Conservation (phyloP, 768 basidiomycete genomes). For the Fomitopsis pulvina region DNA sequence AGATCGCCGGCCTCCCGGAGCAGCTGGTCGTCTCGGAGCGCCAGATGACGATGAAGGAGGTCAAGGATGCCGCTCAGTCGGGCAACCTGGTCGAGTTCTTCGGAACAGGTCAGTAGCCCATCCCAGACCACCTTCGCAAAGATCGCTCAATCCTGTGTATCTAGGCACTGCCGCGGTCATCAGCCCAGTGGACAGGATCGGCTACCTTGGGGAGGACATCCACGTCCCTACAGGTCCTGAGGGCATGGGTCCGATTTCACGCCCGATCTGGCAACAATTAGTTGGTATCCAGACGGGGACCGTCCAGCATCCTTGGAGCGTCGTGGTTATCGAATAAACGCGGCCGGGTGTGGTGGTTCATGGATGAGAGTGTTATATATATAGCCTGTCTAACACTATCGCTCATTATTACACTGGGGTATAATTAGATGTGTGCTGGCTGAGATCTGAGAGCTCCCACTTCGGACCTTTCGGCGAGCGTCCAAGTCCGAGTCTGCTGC, state of each 20-base stretch:
- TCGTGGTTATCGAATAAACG: conserved; percentile 33
- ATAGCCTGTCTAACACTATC: neutral
- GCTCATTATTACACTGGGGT: neutral
- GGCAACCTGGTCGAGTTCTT: conserved; percentile 46
- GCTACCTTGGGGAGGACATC: conserved; percentile 50
- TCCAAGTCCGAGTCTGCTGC: no score
- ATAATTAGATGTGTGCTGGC: neutral
- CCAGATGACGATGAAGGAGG: conserved; percentile 69
- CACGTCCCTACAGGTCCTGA: conserved; percentile 50
- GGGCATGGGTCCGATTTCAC: conserved; percentile 69
- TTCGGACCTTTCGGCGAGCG: no score
- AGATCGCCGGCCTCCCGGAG: conserved; percentile 44
- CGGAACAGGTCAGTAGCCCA: conserved; percentile 29
- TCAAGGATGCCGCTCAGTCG: conserved; percentile 39
- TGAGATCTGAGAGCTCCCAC: no score
- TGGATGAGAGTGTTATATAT: neutral
- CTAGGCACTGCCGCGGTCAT: conserved; percentile 49
- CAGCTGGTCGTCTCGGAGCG: conserved; percentile 61
- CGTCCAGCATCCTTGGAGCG: conserved; percentile 74
- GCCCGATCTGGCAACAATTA: conserved; percentile 42
- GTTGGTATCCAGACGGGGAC: conserved; percentile 67
- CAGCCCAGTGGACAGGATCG: conserved; percentile 45
- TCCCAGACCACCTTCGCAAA: neutral
- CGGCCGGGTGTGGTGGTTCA: neutral
- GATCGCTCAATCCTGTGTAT: conserved; percentile 3